Evolutionary conservation across 176 grass and related monocot genomes (phyloP).

Genomic region (Secale cereale): DNA sequence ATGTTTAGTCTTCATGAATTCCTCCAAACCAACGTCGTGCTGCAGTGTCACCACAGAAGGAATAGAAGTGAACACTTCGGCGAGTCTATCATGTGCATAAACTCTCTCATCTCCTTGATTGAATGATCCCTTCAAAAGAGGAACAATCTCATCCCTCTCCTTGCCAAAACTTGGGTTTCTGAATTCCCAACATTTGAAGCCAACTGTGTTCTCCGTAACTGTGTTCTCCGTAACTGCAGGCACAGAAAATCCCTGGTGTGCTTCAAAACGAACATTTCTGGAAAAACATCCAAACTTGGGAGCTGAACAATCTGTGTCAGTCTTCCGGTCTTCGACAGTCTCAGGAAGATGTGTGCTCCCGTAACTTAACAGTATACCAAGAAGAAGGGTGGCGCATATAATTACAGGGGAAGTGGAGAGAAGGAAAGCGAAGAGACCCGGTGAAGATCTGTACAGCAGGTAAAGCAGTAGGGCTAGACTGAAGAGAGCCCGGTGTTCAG

Average conservation of each 20-base stretch:
- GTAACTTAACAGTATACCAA: slow-evolving; percentile 51
- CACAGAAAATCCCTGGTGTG: not conserved
- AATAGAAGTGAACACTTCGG: not conserved
- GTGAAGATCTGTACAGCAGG: slow-evolving; percentile 52
- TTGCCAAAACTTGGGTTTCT: slow-evolving; percentile 24
- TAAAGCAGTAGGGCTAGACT: slow-evolving; percentile 40
- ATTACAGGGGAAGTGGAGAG: slow-evolving; percentile 56
- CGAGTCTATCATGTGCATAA: slow-evolving; percentile 3
- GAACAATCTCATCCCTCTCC: slow-evolving; percentile 31
- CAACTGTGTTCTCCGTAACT: not conserved
- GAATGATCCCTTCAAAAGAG: slow-evolving; percentile 13
- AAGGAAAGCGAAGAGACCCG: slow-evolving; percentile 51
- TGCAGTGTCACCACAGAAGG: not conserved
- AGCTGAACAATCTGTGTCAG: not conserved
- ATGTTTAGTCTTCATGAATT: slow-evolving; percentile 1
- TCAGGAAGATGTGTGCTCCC: slow-evolving; percentile 45
- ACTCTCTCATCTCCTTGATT: slow-evolving; percentile 8
- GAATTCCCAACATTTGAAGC: not conserved
- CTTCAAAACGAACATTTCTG: slow-evolving; percentile 22
- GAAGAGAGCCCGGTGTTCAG: slow-evolving; percentile 40
- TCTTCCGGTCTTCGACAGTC: slow-evolving; percentile 8
- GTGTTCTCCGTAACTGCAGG: slow-evolving; percentile 16
- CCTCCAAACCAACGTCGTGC: not conserved
- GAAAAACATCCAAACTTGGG: slow-evolving; percentile 20
- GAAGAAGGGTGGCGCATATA: slow-evolving; percentile 65